Evolutionary conservation across 2,329 filamentous ascomycete genomes (phyloP).

Genomic region (Nigrospora sphaerica): DNA sequence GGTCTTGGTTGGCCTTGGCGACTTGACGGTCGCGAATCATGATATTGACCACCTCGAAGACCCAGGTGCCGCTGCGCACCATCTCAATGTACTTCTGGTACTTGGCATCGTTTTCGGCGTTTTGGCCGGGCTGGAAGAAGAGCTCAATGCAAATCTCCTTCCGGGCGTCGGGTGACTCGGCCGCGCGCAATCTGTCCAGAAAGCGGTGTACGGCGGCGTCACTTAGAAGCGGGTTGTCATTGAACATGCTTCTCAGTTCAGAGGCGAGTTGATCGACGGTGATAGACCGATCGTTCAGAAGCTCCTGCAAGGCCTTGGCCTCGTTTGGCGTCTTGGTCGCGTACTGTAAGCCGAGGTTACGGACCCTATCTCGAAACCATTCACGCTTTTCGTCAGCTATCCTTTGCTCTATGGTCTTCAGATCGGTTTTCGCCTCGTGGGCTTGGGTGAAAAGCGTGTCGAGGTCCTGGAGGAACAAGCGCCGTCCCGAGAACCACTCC

Average conservation of each 20-base stretch:
- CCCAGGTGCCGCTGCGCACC: constrained; percentile 18
- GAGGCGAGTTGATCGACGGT: constrained; percentile 16
- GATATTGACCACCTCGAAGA: constrained; percentile 19
- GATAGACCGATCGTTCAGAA: constrained; percentile 17
- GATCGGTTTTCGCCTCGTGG: constrained; percentile 31
- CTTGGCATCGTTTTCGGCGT: constrained; percentile 20
- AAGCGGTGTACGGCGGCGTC: constrained; percentile 22
- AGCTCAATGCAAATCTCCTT: constrained; percentile 31
- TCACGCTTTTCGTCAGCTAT: constrained; percentile 44
- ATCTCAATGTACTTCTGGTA: constrained; percentile 32
- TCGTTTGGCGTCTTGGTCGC: constrained; percentile 15
- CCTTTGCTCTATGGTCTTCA: constrained; percentile 39
- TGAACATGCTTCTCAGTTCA: constrained; percentile 15
- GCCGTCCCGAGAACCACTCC: constrained; percentile 47
- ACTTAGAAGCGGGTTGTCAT: constrained; percentile 10
- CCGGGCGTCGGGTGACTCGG: constrained; percentile 22
- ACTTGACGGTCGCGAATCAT: constrained; percentile 25
- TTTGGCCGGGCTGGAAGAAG: constrained; percentile 31
- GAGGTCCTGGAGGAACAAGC: constrained; percentile 41
- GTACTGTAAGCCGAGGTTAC: constrained; percentile 16
- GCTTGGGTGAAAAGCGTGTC: constrained; percentile 41
- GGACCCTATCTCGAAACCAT: constrained; percentile 39
- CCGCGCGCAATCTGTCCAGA: constrained; percentile 21
- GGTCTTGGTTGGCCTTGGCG: constrained; percentile 22
- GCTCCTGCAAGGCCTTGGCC: constrained; percentile 17